These are phyloP conservation scores for Podaxis mareebaensis DNA, from an alignment of 768 basidiomycete species.

Conservation along the genomic window DNA sequence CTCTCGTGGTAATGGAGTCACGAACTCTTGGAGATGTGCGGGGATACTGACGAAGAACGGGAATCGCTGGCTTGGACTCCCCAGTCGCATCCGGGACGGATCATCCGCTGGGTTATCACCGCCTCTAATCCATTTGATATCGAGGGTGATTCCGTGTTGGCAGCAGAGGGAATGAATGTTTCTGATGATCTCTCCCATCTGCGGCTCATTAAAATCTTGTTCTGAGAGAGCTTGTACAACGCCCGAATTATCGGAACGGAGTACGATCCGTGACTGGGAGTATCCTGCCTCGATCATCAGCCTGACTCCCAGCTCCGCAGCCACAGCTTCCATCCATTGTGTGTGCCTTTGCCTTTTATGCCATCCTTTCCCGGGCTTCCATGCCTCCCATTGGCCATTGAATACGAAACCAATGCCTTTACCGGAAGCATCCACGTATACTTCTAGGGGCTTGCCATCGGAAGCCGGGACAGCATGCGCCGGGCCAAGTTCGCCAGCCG, in stretches of 20 bases:
- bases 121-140: constrained; percentile 31
- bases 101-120: constrained; percentile 34
- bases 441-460: not conserved
- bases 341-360: constrained; percentile 30
- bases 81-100: constrained; percentile 25
- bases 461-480: not conserved
- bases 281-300: constrained; percentile 28
- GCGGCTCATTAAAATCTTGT: constrained; percentile 22
- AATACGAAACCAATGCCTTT: constrained; percentile 24
- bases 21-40: constrained; percentile 8
- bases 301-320: constrained; percentile 40
- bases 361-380: constrained; percentile 37
- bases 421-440: not conserved
- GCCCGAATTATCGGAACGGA: constrained; percentile 43
- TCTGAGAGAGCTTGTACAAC: constrained; percentile 35
- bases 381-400: constrained; percentile 37
- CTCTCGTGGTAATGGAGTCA: not conserved
- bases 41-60: constrained; percentile 16
- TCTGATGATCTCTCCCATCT: constrained; percentile 31
- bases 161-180: constrained; percentile 27
- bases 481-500: not conserved
- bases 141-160: constrained; percentile 24
- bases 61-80: constrained; percentile 18
- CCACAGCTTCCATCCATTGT: constrained; percentile 47
- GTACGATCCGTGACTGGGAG: constrained; percentile 22